Evolutionary conservation across 2,329 filamentous ascomycete genomes (phyloP).

Genomic region (Knoxdaviesia capensis): DNA sequence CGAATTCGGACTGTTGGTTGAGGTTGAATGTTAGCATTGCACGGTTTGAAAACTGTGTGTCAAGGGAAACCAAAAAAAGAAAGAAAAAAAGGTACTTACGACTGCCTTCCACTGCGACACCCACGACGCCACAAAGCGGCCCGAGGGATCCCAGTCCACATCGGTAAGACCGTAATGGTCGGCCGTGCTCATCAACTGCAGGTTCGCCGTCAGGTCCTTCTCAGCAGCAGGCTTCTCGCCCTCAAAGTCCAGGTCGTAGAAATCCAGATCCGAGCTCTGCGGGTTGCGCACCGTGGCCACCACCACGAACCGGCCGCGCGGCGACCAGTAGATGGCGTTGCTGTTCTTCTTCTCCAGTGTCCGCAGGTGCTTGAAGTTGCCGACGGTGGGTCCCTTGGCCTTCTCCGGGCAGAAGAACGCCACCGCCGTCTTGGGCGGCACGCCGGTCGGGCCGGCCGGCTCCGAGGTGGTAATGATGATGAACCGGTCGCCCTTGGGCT

Average conservation of each 20-base stretch:
- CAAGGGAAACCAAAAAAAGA: constrained; percentile 1
- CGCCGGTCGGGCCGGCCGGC: constrained; percentile 54
- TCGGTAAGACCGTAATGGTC: constrained; percentile 98
- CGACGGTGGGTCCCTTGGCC: constrained; percentile 56
- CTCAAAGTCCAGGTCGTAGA: constrained; percentile 95
- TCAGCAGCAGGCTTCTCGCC: constrained; percentile 85
- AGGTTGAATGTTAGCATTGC: constrained; percentile 5
- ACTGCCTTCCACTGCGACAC: constrained; percentile 91
- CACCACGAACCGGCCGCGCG: constrained; percentile 83
- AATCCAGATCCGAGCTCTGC: constrained; percentile 89
- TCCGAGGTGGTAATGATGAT: constrained; percentile 92
- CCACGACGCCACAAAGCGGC: constrained; percentile 82
- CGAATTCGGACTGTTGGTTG: constrained; percentile 74
- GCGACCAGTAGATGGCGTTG: constrained; percentile 99
- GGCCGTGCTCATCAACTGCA: constrained; percentile 80
- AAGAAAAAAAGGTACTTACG: constrained; percentile 32
- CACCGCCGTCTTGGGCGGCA: constrained; percentile 83
- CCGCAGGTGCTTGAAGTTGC: constrained; percentile 91
- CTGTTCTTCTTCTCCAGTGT: constrained; percentile 98
- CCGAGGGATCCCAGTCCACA: constrained; percentile 94
- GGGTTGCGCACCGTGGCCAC: constrained; percentile 84
- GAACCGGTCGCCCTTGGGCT: constrained; percentile 93
- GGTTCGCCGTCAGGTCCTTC: constrained; percentile 84
- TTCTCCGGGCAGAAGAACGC: constrained; percentile 96
- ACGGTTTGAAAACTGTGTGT: constrained; percentile 6